Base-by-base conservation (phyloP, 305 asterid species). In the Fraxinus angustifolia region DNA sequence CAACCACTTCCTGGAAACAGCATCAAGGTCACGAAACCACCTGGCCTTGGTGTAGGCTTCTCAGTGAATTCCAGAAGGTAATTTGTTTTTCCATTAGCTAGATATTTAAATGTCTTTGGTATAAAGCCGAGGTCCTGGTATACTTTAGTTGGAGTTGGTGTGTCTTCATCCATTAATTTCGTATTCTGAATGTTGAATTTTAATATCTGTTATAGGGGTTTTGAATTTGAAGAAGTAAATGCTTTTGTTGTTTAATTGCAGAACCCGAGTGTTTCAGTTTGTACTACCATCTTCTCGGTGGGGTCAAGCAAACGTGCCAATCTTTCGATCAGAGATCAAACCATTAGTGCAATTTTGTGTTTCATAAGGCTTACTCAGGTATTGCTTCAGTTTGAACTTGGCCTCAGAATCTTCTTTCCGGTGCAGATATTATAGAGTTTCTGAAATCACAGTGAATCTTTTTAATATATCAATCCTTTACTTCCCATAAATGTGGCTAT, bases 21-120 rank as follows among this genome's bases (percentile, higher is more conserved):
- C 82, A 85, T 67, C 94, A 85, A 81, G 91, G 90, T 75, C 86
- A 65, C 31, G 91, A 93, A 77, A 91, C 90, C 12, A 80, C 87
- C 34, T 81, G 92, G 3, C 97, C 97, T 40, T 94, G 98, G 98
- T 91, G 98, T 83, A 89, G 91, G 87, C 97, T 94, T 79, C 88
- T 94, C 58, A 77, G 97, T 2, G 91, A 91, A 86, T 79, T 89
- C 21, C 86, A 90, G 3, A 93, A 90, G 97, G 97, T 94, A 79
- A 75, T 60, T 75, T 84, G 19, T 78, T 34, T 77, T 53, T 73
- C 58, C 75, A 56, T 12, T 75, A 68, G 16, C 34, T 60, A 60
- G 23, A 14, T 4, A 48, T 50, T 40, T 79, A 2, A 26, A 58
- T 16, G 33, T 70, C 16, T 6, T 21, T 30, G 76, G 42, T 36